A percentile compares a stretch with the other conserved stretches of the same genome.
phyloP scores from a whole-genome alignment of 805 yeast genomes.

The Candida montana region DNA sequence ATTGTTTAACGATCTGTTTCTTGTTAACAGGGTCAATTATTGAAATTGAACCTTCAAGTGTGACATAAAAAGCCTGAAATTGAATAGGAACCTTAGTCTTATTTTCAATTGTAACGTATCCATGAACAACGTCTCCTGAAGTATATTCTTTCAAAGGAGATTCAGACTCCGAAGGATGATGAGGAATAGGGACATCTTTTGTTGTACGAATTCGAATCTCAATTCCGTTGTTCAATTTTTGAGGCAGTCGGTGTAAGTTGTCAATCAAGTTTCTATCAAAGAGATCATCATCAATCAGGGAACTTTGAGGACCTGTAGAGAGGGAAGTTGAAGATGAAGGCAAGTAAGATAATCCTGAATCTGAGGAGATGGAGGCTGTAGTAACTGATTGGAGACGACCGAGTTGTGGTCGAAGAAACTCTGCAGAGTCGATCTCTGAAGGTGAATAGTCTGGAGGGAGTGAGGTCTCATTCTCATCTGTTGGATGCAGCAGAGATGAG shows the following conservation, averaged over 20 bases:
- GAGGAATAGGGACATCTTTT: conserved; percentile 43
- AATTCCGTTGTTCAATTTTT: conserved; percentile 29
- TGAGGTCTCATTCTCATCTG: conserved; percentile 29
- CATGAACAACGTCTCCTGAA: conserved; percentile 64
- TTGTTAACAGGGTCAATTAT: conserved; percentile 28
- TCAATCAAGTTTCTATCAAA: conserved; percentile 40
- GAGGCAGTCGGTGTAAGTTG: conserved; percentile 43
- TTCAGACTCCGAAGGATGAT: conserved; percentile 21
- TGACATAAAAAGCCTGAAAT: conserved; percentile 57
- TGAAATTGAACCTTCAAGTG: conserved; percentile 39
- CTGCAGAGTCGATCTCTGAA: not conserved
- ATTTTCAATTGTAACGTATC: conserved; percentile 48
- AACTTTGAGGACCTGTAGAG: not conserved
- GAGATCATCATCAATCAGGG: not conserved
- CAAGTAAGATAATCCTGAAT: not conserved
- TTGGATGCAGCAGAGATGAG: conserved; percentile 39
- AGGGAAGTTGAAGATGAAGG: not conserved
- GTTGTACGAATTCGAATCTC: conserved; percentile 47
- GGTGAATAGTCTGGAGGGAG: conserved; percentile 31
- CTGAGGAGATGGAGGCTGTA: not conserved
- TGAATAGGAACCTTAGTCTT: conserved; percentile 40
- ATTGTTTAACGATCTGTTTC: conserved; percentile 38
- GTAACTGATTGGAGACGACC: not conserved
- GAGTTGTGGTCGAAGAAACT: not conserved
- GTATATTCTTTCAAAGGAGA: conserved; percentile 49